These are phyloP conservation scores for Sarcomyxa edulis DNA, from an alignment of 768 basidiomycete species.

Conservation along the genomic window DNA sequence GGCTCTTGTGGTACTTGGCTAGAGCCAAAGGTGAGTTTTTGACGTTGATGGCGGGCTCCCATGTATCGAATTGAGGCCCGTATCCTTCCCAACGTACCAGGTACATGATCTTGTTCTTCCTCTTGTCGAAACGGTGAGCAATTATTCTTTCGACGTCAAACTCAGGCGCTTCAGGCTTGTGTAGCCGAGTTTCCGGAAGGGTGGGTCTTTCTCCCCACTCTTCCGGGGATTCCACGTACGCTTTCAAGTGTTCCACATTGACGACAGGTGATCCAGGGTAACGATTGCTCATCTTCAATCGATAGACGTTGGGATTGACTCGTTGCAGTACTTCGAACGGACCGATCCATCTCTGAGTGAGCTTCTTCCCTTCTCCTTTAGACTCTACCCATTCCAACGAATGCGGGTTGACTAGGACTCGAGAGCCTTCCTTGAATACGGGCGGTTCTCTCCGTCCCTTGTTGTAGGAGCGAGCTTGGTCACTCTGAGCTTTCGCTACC, in stretches of 20 bases:
- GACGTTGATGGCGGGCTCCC: too few species aligned
- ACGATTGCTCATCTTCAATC: too few species aligned
- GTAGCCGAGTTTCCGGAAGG: slow-evolving; percentile 11
- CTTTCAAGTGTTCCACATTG: too few species aligned
- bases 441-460: slow-evolving; percentile 7
- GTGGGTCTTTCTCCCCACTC: slow-evolving; percentile 10
- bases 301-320: too few species aligned
- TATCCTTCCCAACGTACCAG: slow-evolving; percentile 6
- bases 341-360: too few species aligned
- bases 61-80: too few species aligned
- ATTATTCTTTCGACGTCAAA: slow-evolving; percentile 15
- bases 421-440: background rate
- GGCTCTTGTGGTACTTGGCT: too few species aligned
- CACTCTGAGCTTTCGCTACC: slow-evolving; percentile 13
- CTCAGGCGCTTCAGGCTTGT: slow-evolving; percentile 9
- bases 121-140: slow-evolving; percentile 5
- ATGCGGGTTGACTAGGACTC: slow-evolving; percentile 4
- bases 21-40: too few species aligned
- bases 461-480: slow-evolving; percentile 18
- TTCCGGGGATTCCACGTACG: too few species aligned
- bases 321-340: slow-evolving; percentile 21
- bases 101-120: slow-evolving; percentile 1
- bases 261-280: slow-evolving; percentile 12
- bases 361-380: slow-evolving; percentile 1
- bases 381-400: slow-evolving; percentile 2